These are phyloP conservation scores for Aspergillus novofumigatus DNA, from an alignment of 2,329 filamentous ascomycete species.

Conservation along the genomic window DNA sequence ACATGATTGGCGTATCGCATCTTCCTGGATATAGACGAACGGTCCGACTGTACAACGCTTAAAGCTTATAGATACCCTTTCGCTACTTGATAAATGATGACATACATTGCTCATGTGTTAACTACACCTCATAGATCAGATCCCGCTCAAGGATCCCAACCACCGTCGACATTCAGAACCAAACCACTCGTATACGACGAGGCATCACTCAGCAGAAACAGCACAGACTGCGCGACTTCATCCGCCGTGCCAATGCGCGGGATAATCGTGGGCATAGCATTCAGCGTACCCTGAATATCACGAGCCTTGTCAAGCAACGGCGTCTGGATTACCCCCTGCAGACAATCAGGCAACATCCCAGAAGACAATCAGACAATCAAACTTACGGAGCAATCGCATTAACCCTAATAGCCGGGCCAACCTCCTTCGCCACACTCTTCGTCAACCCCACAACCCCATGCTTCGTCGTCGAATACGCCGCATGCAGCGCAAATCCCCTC, in stretches of 20 bases:
- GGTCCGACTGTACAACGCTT: background rate
- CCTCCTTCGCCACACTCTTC: slow-evolving; percentile 37
- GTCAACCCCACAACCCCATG: slow-evolving; percentile 33
- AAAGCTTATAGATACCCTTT: background rate
- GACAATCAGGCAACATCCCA: slow-evolving; percentile 1
- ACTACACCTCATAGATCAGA: background rate
- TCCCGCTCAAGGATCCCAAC: slow-evolving; percentile 32
- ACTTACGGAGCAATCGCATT: slow-evolving; percentile 44
- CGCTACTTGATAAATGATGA: background rate
- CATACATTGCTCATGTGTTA: background rate
- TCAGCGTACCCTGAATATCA: slow-evolving; percentile 19
- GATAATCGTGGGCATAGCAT: slow-evolving; percentile 17
- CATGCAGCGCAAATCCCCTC: slow-evolving; percentile 28
- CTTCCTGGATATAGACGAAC: background rate
- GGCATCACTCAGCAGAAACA: slow-evolving; percentile 47
- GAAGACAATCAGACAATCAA: background rate
- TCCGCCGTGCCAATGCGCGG: slow-evolving; percentile 28
- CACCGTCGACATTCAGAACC: slow-evolving; percentile 46
- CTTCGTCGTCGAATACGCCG: slow-evolving; percentile 33
- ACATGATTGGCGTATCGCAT: too few species aligned
- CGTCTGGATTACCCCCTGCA: slow-evolving; percentile 32
- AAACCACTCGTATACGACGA: slow-evolving; percentile 46
- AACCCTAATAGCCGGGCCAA: slow-evolving; percentile 32
- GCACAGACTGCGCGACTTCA: slow-evolving; percentile 42
- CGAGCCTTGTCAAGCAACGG: slow-evolving; percentile 26